Evolutionary conservation across 176 grass and related monocot genomes (phyloP), one percentile per base, ranked within the genome.

Genomic region (Secale cereale): DNA sequence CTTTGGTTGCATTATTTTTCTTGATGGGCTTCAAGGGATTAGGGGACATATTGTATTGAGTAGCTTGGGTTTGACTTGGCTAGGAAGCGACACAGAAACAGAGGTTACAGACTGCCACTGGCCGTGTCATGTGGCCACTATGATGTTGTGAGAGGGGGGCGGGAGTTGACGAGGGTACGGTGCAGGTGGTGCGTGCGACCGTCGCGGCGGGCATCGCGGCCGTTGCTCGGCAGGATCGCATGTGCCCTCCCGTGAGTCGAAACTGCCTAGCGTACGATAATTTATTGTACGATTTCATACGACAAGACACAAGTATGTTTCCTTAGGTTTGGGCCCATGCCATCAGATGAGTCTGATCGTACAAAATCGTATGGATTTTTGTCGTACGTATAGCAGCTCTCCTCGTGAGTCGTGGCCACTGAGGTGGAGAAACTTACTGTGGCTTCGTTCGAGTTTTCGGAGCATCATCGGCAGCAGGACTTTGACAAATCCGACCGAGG

Each of bases 181-280:
- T 13, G 73, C 74, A 48, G 84, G 85, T 79, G 89, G 48, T 20
- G 81, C 75, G 10, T 43, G 72, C 85, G 81, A 69, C 81, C 81
- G 70, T 77, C 70, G 85, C 85, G 81, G 50, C 77, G 77, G 63
- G 89, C 85, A 91, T 91, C 81, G 36, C 85, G 81, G 85, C 61
- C 45, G 60, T 2, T n/a, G 57, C 57, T 32, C 70, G 56, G 10
- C 20, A 63, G 70, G 17, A 4, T 27, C 59, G 50, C 85, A 87
- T 77, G 46, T 91, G 85, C 30, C 11, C 7, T 63, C 88, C 82
- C n/a, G n/a, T n/a, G n/a, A n/a, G n/a, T n/a, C n/a, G n/a, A n/a
- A n/a, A n/a, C n/a, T n/a, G n/a, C n/a, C n/a, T n/a, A n/a, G n/a
- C n/a, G n/a, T n/a, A n/a, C n/a, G n/a, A n/a, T n/a, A n/a, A n/a